Conservation (phyloP, 495 filamentous ascomycete species). For the Pseudevernia furfuracea region DNA sequence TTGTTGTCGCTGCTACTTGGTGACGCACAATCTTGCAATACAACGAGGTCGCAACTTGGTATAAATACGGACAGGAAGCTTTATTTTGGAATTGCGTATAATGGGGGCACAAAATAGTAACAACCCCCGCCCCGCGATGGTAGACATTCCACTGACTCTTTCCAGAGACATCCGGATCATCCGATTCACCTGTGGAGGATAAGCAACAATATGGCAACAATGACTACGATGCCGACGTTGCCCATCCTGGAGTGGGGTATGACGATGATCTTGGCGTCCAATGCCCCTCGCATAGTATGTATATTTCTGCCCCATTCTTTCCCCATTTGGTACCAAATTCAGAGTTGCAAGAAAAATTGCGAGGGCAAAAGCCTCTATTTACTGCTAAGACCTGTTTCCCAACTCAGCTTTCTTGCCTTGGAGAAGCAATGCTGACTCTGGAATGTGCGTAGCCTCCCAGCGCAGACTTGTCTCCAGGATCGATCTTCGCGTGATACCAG, state of each 20-base stretch:
- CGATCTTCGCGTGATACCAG: conserved; percentile 73
- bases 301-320: neutral
- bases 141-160: neutral
- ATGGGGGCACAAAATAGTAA: conserved; percentile 11
- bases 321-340: neutral
- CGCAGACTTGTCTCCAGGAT: conserved; percentile 65
- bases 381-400: neutral
- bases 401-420: neutral
- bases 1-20: neutral
- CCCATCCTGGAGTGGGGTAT: conserved; percentile 25
- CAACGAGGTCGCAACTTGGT: no score
- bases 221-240: conserved; percentile 30
- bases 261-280: conserved; percentile 36
- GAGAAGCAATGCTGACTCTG: neutral
- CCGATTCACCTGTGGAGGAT: conserved; percentile 14
- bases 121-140: neutral
- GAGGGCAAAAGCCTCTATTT: neutral
- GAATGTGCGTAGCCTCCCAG: conserved; percentile 38
- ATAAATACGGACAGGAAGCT: neutral
- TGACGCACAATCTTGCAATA: neutral
- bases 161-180: conserved; percentile 17
- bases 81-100: neutral
- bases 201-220: conserved; percentile 20
- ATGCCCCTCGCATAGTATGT: conserved; percentile 52
- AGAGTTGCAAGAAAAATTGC: neutral